Evolutionary conservation across 2,329 filamentous ascomycete species (phyloP).

Genomic region (Cryoendolithus antarcticus): DNA sequence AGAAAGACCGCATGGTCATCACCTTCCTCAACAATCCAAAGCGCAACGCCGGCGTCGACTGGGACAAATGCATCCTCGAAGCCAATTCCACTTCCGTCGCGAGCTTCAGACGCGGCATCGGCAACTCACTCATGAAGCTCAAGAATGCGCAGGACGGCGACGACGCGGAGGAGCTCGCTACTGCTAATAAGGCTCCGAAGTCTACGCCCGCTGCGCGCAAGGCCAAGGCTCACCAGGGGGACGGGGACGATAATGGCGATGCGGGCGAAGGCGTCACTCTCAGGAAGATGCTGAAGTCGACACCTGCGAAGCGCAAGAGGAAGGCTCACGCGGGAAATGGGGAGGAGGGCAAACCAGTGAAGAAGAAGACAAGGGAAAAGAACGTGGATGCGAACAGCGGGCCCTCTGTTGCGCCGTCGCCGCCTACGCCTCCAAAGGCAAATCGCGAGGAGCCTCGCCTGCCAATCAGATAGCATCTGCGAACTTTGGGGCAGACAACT

Average conservation of each 20-base stretch:
- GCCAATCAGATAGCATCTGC: too few relatives aligned
- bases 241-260: slow-evolving; percentile 5
- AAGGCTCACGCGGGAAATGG: slow-evolving; percentile 1
- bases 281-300: neutral
- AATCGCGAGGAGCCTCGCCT: too few relatives aligned
- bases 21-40: slow-evolving; percentile 14
- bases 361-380: slow-evolving; percentile 4
- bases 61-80: slow-evolving; percentile 17
- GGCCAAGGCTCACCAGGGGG: slow-evolving; percentile 4
- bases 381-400: neutral
- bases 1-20: slow-evolving; percentile 20
- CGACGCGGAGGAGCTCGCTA: slow-evolving; percentile 5
- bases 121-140: slow-evolving; percentile 19
- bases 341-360: neutral
- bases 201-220: slow-evolving; percentile 9
- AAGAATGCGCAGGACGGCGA: slow-evolving; percentile 11
- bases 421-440: too few relatives aligned
- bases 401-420: too few relatives aligned
- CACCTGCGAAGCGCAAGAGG: slow-evolving; percentile 2
- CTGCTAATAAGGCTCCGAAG: neutral
- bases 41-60: slow-evolving; percentile 12
- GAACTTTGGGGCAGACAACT: too few relatives aligned
- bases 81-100: slow-evolving; percentile 16
- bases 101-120: slow-evolving; percentile 13
- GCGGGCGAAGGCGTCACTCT: neutral